Evolutionary conservation across 2,329 filamentous ascomycete species (phyloP), one percentile per base, ranked within the genome.

Genomic region (Teratosphaeria viscida): DNA sequence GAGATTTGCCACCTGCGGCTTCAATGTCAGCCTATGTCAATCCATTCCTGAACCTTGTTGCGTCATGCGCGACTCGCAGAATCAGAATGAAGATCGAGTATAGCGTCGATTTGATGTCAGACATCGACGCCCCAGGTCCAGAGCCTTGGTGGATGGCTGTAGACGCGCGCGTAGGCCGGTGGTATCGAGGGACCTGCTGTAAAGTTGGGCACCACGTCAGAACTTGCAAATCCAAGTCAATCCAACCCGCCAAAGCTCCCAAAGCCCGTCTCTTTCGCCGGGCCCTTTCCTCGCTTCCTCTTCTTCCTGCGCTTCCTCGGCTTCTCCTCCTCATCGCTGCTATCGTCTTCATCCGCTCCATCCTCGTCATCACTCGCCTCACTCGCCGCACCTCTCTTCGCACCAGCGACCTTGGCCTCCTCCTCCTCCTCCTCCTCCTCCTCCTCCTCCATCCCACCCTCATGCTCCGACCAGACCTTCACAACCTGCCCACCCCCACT

Each of bases 401-500:
- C 60, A 70, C 70, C 39, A 2, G 65, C 67, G 16, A 58, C 65
- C 2, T 64, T 66, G 12, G 73, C 71, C 3, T 66, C 70, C 35
- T 72, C 69, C 19, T 65, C 74, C 27, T 76, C 79, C 35, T 72
- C 69, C 19, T 65, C 74, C 27, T 76, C 79, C 79, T 79, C 80
- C 0, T 82, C 81, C 0, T 82, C 81, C 0, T 79, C 79, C 1
- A 76, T 78, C 26, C 81, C 79, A 2, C 79, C 72, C 60, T 78
- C 78, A 61, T 86, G 82, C 70, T 94, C 85, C 62, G 85, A 85
- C 94, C 94, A 99, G 1, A 97, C 86, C 74, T 96, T 96, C 63
- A 99, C 83, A 0, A 85, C 85, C 66, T 82, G 83, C 0, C 94
- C 94, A 58, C 94, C 94, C 11, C 90, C 92, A 68, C 86, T 95